Evolutionary conservation across 495 filamentous ascomycete species (phyloP).

Genomic region (Amphirosellinia nigrospora): DNA sequence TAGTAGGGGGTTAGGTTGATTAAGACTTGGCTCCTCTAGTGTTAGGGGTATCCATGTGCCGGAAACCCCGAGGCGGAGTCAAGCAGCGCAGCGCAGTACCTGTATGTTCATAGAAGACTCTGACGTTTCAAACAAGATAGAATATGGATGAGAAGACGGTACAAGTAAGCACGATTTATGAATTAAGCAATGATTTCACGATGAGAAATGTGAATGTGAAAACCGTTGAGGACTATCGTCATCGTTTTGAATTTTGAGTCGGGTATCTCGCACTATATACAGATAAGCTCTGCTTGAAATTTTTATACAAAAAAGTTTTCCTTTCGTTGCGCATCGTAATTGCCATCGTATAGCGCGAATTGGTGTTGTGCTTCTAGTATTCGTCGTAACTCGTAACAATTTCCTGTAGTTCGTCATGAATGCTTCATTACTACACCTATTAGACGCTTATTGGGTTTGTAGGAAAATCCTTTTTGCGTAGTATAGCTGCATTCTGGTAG

Average conservation of each 20-base stretch:
- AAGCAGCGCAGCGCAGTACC: neutral
- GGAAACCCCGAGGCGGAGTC: neutral
- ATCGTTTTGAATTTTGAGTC: slow-evolving; percentile 16
- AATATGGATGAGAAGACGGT: neutral
- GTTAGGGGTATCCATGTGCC: neutral
- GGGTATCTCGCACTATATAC: slow-evolving; percentile 26
- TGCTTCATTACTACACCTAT: neutral
- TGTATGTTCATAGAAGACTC: neutral
- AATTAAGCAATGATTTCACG: neutral
- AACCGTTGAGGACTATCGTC: neutral
- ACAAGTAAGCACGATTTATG: neutral
- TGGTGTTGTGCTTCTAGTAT: neutral
- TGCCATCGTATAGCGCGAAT: neutral
- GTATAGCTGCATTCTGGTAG: neutral
- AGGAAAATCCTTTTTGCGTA: neutral
- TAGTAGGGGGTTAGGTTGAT: neutral
- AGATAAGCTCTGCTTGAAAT: slow-evolving; percentile 17
- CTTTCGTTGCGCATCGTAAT: neutral
- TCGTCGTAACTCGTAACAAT: slow-evolving; percentile 9
- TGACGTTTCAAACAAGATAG: neutral
- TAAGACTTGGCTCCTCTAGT: slow-evolving; percentile 2
- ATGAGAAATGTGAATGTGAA: neutral
- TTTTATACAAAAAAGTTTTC: slow-evolving; percentile 9
- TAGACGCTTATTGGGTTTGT: neutral
- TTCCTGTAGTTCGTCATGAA: neutral